phyloP scores from a whole-genome alignment of 306 rosid species.

The Prinsepia uniflora region DNA sequence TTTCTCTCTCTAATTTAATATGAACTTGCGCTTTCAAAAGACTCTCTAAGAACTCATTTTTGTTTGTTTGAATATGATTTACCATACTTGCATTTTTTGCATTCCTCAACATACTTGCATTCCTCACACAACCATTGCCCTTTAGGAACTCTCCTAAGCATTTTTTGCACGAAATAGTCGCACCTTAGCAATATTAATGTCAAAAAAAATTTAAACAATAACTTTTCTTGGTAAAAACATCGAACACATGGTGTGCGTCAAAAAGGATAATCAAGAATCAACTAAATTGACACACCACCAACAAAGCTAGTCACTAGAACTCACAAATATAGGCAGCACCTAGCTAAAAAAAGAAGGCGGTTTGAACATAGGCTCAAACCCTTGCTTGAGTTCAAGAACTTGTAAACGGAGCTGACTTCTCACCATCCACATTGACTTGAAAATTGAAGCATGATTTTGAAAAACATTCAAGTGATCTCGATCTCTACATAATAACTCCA shows the following conservation, averaged over 20 bases:
- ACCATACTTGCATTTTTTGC: slow-evolving; percentile 57
- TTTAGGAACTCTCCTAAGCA: slow-evolving; percentile 69
- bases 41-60: no score
- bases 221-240: no score
- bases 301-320: no score
- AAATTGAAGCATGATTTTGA: background rate
- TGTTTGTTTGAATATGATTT: slow-evolving; percentile 17
- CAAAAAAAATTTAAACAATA: background rate
- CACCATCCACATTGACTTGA: slow-evolving; percentile 85
- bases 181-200: slow-evolving; percentile 27
- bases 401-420: slow-evolving; percentile 70
- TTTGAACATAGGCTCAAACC: slow-evolving; percentile 25
- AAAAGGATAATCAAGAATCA: no score
- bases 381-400: slow-evolving; percentile 76
- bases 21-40: no score
- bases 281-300: no score
- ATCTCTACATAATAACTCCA: no score
- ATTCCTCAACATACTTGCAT: slow-evolving; percentile 61
- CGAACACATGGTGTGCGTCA: no score
- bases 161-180: slow-evolving; percentile 90
- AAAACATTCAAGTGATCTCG: background rate
- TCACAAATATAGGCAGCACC: no score
- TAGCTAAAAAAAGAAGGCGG: no score
- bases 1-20: no score
- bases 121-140: slow-evolving; percentile 91